Conservation (phyloP, 441 rosid species). For the Syzygium syzygioides region DNA sequence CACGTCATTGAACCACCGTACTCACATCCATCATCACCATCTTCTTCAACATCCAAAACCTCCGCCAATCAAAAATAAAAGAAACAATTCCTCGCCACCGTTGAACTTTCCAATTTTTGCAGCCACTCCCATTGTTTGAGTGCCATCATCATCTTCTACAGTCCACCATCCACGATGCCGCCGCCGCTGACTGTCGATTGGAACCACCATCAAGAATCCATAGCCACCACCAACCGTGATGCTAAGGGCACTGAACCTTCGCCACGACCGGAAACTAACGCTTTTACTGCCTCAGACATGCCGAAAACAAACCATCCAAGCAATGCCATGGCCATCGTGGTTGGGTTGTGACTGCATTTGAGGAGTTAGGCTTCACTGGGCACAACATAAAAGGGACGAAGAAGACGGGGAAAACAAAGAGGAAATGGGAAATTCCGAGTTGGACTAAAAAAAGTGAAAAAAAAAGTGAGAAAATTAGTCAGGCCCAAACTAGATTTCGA, state of each 20-base stretch:
- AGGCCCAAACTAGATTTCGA: background rate
- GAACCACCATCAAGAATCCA: background rate
- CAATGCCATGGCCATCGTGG: background rate
- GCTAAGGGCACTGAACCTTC: background rate
- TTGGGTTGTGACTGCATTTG: background rate
- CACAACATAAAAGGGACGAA: background rate
- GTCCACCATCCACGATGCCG: background rate
- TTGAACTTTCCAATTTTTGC: background rate
- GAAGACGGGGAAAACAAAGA: background rate
- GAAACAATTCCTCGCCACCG: background rate
- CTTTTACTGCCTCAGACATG: background rate
- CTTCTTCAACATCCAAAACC: background rate
- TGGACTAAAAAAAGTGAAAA: background rate
- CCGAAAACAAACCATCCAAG: background rate
- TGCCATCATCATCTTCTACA: background rate
- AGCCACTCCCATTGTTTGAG: background rate
- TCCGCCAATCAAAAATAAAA: background rate
- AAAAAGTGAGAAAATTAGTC: background rate
- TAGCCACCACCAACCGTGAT: background rate
- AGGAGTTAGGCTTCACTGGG: background rate
- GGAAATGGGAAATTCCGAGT: background rate
- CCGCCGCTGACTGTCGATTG: rapidly evolving
- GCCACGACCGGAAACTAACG: background rate
- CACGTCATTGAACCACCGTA: background rate
- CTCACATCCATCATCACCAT: background rate